Evolutionary conservation across 768 basidiomycete species (phyloP), one percentile per base, ranked within the genome.

Genomic region (Termitomyces sp.): DNA sequence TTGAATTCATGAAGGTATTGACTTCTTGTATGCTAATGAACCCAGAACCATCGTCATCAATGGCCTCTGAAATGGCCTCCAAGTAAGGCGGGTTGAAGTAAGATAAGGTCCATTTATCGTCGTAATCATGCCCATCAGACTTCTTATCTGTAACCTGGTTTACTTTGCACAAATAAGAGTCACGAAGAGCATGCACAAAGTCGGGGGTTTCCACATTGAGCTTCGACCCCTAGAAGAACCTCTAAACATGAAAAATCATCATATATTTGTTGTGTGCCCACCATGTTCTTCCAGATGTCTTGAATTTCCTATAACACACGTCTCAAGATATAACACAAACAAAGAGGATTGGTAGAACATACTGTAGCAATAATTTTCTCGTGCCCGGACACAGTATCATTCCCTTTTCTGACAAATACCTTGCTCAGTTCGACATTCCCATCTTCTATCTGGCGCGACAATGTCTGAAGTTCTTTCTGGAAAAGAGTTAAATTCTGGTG

Each of bases 131-230:
- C 7, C 32, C 22, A 6, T 16, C 28, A 14, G 5, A n/a, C 8
- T 33, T 33, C n/a, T 33, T 33, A 9, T 33, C 32, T 33, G 32
- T 1, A 9, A 33, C 20, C 26, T 33, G 22, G 44, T n/a, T 1
- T 3, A 9, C 52, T 22, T 43, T 24, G n/a, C n/a, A 26, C 22
- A 55, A 16, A 24, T 36, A 49, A 3, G 22, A 56, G 20, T 56
- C 55, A 3, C 55, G 55, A 48, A 56, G 48, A 2, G 55, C 55
- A 28, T 28, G 28, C 4, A 50, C 55, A 18, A 56, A 56, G 35
- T 48, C 47, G 22, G 47, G 47, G 18, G 47, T 47, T 14, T 56
- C 49, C 16, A 49, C 47, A 35, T 36, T 32, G 4, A 7, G 49
- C 38, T 56, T 56, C 55, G 47, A 56, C 14, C 55, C 55, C 55